phyloP scores from a whole-genome alignment of 1,139 yeast species.

The Geotrichum reessii region DNA sequence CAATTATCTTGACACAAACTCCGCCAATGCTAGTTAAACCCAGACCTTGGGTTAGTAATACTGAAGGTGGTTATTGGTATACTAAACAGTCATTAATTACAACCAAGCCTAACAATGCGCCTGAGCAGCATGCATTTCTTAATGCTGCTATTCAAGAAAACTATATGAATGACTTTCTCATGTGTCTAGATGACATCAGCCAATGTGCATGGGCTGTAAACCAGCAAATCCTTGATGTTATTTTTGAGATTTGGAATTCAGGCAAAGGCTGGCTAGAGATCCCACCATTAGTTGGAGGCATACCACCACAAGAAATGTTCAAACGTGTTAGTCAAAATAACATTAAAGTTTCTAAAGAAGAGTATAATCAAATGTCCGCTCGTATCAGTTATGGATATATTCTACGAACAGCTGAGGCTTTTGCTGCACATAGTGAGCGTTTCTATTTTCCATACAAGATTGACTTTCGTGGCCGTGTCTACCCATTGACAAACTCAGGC shows the following conservation, averaged over 20 bases:
- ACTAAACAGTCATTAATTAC: constrained; percentile 56
- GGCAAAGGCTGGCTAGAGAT: constrained; percentile 68
- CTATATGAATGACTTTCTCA: constrained; percentile 55
- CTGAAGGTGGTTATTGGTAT: constrained; percentile 70
- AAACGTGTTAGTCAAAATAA: constrained; percentile 48
- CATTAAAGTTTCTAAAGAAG: constrained; percentile 56
- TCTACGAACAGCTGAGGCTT: constrained; percentile 81
- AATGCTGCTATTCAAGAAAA: constrained; percentile 65
- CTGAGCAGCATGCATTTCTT: constrained; percentile 76
- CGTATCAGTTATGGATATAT: constrained; percentile 38
- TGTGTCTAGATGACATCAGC: constrained; percentile 79
- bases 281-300: constrained; percentile 56
- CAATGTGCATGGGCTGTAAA: constrained; percentile 85
- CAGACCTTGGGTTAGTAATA: constrained; percentile 66
- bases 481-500: constrained; percentile 60
- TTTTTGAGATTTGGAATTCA: constrained; percentile 70
- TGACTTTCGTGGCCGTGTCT: constrained; percentile 84
- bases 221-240: constrained; percentile 53
- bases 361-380: constrained; percentile 57
- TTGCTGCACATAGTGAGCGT: constrained; percentile 47
- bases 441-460: constrained; percentile 77
- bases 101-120: constrained; percentile 53
- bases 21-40: constrained; percentile 89
- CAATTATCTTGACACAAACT: constrained; percentile 57
- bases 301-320: constrained; percentile 48